Conservation (phyloP, 2,329 filamentous ascomycete genomes). For the Apiospora marii region DNA sequence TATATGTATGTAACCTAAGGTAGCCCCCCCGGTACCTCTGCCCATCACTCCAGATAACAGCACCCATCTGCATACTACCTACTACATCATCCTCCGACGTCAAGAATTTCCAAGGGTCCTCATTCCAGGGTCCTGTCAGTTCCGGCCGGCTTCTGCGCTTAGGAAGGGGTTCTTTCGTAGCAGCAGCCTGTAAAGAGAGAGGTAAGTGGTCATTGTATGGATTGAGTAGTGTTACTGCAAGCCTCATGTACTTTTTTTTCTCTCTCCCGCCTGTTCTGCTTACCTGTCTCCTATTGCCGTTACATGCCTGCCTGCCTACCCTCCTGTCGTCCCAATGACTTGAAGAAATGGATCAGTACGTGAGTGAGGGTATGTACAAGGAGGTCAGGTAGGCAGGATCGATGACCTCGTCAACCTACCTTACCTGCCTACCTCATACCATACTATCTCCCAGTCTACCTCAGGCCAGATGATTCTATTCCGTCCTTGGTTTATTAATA, state of each 20-base stretch:
- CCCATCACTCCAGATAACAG: slow-evolving; percentile 2
- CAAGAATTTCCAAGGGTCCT: slow-evolving; percentile 11
- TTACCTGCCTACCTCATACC: background rate
- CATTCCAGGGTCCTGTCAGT: slow-evolving; percentile 17
- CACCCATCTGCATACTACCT: slow-evolving; percentile 15
- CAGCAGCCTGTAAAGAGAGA: background rate
- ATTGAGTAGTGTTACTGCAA: background rate
- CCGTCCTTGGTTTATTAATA: slow-evolving; percentile 1
- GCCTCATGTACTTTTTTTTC: background rate
- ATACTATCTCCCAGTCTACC: background rate
- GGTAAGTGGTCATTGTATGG: background rate
- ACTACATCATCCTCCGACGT: slow-evolving; percentile 14
- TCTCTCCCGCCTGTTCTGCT: background rate
- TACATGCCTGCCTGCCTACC: background rate
- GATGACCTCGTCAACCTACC: slow-evolving; percentile 11
- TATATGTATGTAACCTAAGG: slow-evolving; percentile 20
- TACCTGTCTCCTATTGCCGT: background rate
- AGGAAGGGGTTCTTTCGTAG: background rate
- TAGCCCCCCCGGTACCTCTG: slow-evolving; percentile 14
- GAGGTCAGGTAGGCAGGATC: slow-evolving; percentile 9
- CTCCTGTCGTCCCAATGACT: background rate
- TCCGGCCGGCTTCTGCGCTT: slow-evolving; percentile 13
- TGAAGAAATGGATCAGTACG: background rate
- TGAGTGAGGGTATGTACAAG: background rate
- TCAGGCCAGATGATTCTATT: background rate